Conservation (phyloP, 768 basidiomycete species). For the Lentinus brumalis region DNA sequence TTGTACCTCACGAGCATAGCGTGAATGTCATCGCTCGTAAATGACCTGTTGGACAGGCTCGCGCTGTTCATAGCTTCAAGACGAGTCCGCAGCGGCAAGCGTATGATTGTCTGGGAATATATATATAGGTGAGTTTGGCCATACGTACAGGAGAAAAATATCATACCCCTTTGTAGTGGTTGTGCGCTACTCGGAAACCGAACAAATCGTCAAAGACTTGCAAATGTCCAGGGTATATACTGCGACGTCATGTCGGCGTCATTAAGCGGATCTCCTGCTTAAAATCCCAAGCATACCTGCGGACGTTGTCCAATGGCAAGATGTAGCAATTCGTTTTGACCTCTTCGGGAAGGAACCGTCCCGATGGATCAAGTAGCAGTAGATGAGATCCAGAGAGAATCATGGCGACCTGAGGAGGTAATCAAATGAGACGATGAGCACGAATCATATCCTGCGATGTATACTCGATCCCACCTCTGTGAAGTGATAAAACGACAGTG, state of each 20-base stretch:
- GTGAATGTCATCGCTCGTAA: not conserved
- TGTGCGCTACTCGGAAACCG: slow-evolving; percentile 35
- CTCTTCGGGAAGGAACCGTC: slow-evolving; percentile 38
- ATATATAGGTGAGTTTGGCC: not conserved
- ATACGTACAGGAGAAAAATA: not conserved
- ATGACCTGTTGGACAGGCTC: not conserved
- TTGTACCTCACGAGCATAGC: not conserved
- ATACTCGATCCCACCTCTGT: slow-evolving; percentile 41
- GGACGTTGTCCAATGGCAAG: slow-evolving; percentile 35
- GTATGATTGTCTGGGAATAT: slow-evolving; percentile 44
- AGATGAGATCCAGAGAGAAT: slow-evolving; percentile 34
- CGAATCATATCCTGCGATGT: not conserved
- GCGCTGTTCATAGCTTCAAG: slow-evolving; percentile 22
- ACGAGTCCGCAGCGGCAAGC: slow-evolving; percentile 43
- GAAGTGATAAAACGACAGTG: slow-evolving; percentile 54
- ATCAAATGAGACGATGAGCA: not conserved
- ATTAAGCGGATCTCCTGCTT: not conserved
- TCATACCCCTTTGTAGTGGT: slow-evolving; percentile 44
- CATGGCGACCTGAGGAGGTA: slow-evolving; percentile 30
- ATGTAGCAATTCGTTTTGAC: not conserved
- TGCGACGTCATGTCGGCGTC: slow-evolving; percentile 21
- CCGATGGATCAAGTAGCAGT: slow-evolving; percentile 49
- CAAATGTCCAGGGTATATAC: slow-evolving; percentile 47
- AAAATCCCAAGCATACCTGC: slow-evolving; percentile 30
- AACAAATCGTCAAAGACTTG: slow-evolving; percentile 41